Percentiles rank a stretch among this genome's conserved stretches.
phyloP scores from a whole-genome alignment of 306 rosid genomes.

The Benincasa hispida region DNA sequence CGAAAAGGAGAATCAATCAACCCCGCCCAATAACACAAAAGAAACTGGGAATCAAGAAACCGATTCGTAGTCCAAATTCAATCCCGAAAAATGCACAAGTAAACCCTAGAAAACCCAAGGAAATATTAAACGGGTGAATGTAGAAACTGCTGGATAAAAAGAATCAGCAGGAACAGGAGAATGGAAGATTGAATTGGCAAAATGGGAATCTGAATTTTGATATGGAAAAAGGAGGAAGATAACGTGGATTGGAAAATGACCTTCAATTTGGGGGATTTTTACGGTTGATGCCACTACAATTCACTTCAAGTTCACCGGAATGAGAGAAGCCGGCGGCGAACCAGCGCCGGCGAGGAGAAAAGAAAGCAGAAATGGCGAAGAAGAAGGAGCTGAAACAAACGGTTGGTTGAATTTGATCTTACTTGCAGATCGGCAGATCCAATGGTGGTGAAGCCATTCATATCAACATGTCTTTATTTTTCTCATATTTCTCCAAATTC shows the following conservation, averaged over 20 bases:
- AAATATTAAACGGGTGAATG: not conserved
- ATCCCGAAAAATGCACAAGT: not conserved
- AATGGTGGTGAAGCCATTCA: not conserved
- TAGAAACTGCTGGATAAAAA: not conserved
- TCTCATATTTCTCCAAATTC: not conserved
- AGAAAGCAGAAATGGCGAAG: not conserved
- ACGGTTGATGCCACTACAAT: constrained; percentile 2
- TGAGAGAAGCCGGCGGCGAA: not conserved
- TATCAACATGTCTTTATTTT: not conserved
- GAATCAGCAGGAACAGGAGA: not conserved
- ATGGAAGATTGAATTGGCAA: not conserved
- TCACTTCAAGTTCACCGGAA: not conserved
- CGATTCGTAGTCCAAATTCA: not conserved
- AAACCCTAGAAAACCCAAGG: not conserved
- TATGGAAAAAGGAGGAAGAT: not conserved
- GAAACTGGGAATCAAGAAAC: not conserved
- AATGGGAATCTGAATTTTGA: not conserved
- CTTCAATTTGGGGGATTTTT: not conserved
- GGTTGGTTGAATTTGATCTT: not conserved
- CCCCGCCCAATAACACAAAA: not conserved
- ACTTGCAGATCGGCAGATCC: not conserved
- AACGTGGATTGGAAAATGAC: not conserved
- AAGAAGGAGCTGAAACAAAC: not conserved
- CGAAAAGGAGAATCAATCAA: not conserved
- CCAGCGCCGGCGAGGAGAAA: not conserved